Conservation (phyloP, 2,329 filamentous ascomycete species). For the Penicillium sp. region DNA sequence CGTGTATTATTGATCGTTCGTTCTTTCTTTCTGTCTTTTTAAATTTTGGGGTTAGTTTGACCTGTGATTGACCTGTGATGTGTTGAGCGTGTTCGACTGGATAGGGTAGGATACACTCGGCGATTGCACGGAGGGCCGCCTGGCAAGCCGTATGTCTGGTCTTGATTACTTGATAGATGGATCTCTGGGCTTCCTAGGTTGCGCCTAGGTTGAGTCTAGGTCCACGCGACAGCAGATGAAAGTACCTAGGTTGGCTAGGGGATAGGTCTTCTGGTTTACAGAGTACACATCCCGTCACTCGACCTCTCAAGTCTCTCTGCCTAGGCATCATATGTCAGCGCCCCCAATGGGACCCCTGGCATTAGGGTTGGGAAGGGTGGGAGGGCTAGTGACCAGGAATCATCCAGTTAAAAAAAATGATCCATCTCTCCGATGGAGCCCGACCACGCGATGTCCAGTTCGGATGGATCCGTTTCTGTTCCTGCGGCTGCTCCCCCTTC, state of each 20-base stretch:
- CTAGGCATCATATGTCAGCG: conserved; percentile 28
- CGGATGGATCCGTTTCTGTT: conserved; percentile 36
- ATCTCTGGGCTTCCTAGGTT: not conserved
- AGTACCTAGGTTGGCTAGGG: conserved; percentile 11
- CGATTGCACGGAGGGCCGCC: conserved; percentile 20
- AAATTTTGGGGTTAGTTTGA: conserved; percentile 14
- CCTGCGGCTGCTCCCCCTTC: conserved; percentile 33
- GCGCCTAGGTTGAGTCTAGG: not conserved
- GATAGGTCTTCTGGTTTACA: not conserved
- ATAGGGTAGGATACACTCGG: not conserved
- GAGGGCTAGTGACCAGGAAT: conserved; percentile 11
- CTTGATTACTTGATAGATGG: conserved; percentile 18
- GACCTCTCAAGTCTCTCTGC: conserved; percentile 5
- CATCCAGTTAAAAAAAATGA: conserved; percentile 16
- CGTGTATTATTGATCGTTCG: not conserved
- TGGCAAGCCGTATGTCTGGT: conserved; percentile 19
- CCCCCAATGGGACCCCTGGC: conserved; percentile 6
- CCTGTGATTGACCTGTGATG: not conserved
- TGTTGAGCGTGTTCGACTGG: not conserved
- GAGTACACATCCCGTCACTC: not conserved
- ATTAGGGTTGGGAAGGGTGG: conserved; percentile 12
- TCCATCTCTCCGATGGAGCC: conserved; percentile 25
- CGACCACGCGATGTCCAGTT: conserved; percentile 29
- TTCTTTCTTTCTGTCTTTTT: not conserved
- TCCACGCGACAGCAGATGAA: not conserved